Percentiles rank a stretch among this genome's conserved stretches.
Evolutionary conservation across 208 protist genomes (phyloP).

Genomic region (Angomonas ambiguus): DNA sequence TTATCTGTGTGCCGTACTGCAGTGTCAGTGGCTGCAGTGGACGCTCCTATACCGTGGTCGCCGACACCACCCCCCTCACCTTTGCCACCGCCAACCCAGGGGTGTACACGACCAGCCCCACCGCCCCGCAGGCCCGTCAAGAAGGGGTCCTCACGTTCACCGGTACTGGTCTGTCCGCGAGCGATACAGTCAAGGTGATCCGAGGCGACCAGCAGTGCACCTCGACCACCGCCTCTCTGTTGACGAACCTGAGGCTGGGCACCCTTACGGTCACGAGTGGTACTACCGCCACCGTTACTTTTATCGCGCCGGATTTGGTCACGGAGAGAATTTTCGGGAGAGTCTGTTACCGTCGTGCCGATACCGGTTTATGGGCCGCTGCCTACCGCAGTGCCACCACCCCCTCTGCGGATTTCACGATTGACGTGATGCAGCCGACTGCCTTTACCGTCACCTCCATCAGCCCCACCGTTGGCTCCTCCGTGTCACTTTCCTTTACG

Average conservation of each 20-base stretch:
- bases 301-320: slow-evolving; percentile 63
- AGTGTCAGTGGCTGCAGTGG: slow-evolving; percentile 25
- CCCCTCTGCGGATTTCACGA: slow-evolving; percentile 54
- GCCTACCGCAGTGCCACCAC: slow-evolving; percentile 39
- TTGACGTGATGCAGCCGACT: slow-evolving; percentile 77
- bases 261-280: slow-evolving; percentile 17
- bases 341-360: slow-evolving; percentile 70
- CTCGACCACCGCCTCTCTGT: slow-evolving; percentile 42
- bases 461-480: slow-evolving; percentile 43
- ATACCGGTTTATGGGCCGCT: slow-evolving; percentile 42
- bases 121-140: slow-evolving; percentile 66
- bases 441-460: slow-evolving; percentile 43
- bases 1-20: slow-evolving; percentile 85
- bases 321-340: slow-evolving; percentile 34
- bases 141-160: slow-evolving; percentile 47
- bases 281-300: slow-evolving; percentile 29
- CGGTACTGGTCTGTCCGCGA: slow-evolving; percentile 36
- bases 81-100: slow-evolving; percentile 55
- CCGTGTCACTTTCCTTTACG: slow-evolving; percentile 46
- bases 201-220: slow-evolving; percentile 37
- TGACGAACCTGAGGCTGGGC: slow-evolving; percentile 54
- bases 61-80: slow-evolving; percentile 18
- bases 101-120: slow-evolving; percentile 53
- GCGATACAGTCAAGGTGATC: slow-evolving; percentile 64
- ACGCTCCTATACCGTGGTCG: slow-evolving; percentile 69